Conservation (phyloP, 2,329 filamentous ascomycete genomes). For the Fusarium sp. region DNA sequence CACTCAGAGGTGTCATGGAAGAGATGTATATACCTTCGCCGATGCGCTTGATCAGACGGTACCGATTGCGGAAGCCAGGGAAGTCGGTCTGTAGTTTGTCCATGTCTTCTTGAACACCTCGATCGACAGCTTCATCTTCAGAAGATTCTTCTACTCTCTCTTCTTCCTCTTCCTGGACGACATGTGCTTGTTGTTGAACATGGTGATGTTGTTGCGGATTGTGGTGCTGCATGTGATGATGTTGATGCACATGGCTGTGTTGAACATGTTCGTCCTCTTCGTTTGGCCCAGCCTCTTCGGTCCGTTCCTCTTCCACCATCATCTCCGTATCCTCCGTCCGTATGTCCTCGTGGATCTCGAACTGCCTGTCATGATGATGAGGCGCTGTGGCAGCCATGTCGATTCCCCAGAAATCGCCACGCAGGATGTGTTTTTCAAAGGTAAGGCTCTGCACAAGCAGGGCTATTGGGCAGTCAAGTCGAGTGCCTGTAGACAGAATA, state of each 20-base stretch:
- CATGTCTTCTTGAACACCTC: slow-evolving; percentile 85
- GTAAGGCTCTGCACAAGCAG: neutral
- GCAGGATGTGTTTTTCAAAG: neutral
- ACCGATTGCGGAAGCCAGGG: slow-evolving; percentile 83
- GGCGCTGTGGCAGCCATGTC: slow-evolving; percentile 40
- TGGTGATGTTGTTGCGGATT: slow-evolving; percentile 25
- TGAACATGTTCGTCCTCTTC: slow-evolving; percentile 42
- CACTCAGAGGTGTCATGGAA: neutral
- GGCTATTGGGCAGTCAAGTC: neutral
- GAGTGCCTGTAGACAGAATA: neutral
- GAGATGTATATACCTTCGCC: slow-evolving; percentile 78
- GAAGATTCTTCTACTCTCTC: slow-evolving; percentile 58
- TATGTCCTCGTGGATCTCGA: slow-evolving; percentile 63
- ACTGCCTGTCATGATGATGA: slow-evolving; percentile 51
- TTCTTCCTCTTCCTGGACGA: slow-evolving; percentile 51
- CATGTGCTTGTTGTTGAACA: slow-evolving; percentile 24
- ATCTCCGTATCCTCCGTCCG: slow-evolving; percentile 63
- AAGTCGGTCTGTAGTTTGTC: slow-evolving; percentile 84
- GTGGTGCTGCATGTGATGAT: slow-evolving; percentile 27
- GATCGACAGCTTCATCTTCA: slow-evolving; percentile 74
- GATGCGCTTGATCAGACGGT: slow-evolving; percentile 94
- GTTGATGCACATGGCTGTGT: slow-evolving; percentile 36
- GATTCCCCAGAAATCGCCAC: neutral
- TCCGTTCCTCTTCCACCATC: slow-evolving; percentile 56
- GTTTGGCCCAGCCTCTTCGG: slow-evolving; percentile 39